Conservation (phyloP, 139 green algal genomes). For the Tetraselmis striata region DNA sequence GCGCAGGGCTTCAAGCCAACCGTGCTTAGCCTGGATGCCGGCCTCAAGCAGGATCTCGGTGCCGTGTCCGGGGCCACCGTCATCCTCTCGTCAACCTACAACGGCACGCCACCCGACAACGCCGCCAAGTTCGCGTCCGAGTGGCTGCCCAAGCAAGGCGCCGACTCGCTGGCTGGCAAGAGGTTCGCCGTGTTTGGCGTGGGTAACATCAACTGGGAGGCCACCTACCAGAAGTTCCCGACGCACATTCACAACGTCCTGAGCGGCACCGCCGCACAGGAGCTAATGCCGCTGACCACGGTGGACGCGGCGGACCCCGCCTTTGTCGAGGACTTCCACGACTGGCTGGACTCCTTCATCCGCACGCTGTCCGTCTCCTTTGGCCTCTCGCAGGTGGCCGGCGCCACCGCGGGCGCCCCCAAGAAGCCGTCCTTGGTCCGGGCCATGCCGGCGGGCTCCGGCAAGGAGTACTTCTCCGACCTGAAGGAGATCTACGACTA, state of each 20-base stretch:
- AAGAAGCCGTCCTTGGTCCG: background rate
- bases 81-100: slow-evolving; percentile 18
- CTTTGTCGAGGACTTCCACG: slow-evolving; percentile 15
- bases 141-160: slow-evolving; percentile 4
- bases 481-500: background rate
- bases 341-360: slow-evolving; percentile 11
- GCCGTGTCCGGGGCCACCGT: background rate
- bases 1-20: background rate
- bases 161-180: slow-evolving; percentile 3
- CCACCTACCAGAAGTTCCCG: slow-evolving; percentile 16
- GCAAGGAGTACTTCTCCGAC: background rate
- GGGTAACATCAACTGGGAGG: slow-evolving; percentile 23
- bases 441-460: background rate
- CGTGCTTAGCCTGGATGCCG: slow-evolving; percentile 7
- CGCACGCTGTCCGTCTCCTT: background rate
- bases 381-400: background rate
- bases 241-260: background rate
- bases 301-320: slow-evolving; percentile 10
- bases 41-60: background rate
- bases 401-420: background rate
- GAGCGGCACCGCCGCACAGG: background rate
- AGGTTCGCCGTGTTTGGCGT: slow-evolving; percentile 17
- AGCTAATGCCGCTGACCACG: background rate
- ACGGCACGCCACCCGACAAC: slow-evolving; percentile 24
- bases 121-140: slow-evolving; percentile 2